Base-by-base conservation (phyloP, 306 rosid species). In the Urtica urens region DNA sequence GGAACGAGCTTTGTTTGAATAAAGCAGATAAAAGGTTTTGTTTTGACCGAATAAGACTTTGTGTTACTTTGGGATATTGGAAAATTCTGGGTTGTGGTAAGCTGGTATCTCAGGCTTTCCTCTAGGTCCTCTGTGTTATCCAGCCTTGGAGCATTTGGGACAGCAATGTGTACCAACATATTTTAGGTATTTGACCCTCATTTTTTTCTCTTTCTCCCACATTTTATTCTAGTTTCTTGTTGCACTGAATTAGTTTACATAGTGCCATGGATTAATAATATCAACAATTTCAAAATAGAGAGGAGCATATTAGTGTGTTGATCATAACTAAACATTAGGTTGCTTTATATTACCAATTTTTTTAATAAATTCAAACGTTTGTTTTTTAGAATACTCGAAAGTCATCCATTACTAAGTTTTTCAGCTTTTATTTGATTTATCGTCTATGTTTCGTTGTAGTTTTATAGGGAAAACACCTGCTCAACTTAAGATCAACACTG, bases 61-160 rank as follows among this genome's bases (percentile, higher is more conserved):
- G 47, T 57, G 60, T 60, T 51, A 16, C 54, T 24, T 30, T 25
- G 37, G 55, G 69, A 66, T 23, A n/a, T 53, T 44, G 5, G 42
- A 37, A 54, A 27, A 34, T 73, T 69, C 45, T 77, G 24, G 77
- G 57, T 59, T 57, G 57, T 61, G 62, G 22, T 63, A 37, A 25
- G 64, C 57, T 55, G 66, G 75, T 74, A 47, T 60, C 58, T 67
- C 90, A 82, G 90, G 93, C 82, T 75, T 78, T 74, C 56, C 42
- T 63, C 77, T 57, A 35, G 68, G 93, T 79, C 93, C 94, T 76
- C 68, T 68, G 95, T 83, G 78, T 51, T 70, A 77, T 84, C 82
- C 77, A 65, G 94, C 68, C 60, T 78, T 78, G 83, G 90, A 62
- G 86, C 72, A 76, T 95, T 78, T 72, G 76, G 93, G 97, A 86